phyloP scores from a whole-genome alignment of 164 flowering plant species.

The Platanus orientalis region DNA sequence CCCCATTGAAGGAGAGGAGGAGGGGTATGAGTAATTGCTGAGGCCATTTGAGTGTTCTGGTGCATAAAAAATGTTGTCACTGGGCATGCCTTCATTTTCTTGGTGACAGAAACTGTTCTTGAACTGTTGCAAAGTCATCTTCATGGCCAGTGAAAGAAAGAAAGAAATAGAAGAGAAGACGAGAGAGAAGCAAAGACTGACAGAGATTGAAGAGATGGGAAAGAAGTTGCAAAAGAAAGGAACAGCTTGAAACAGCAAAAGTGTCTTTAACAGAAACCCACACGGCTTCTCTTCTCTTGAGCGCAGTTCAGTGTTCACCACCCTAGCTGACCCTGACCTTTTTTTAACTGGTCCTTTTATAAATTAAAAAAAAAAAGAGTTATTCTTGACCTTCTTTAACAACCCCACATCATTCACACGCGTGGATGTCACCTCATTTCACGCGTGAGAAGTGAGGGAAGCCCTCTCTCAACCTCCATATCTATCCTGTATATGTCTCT shows the following conservation, averaged over 20 bases:
- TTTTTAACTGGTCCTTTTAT: slow-evolving; percentile 7
- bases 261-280: slow-evolving; percentile 38
- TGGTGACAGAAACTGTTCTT: slow-evolving; percentile 27
- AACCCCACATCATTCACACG: slow-evolving; percentile 30
- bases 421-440: slow-evolving; percentile 26
- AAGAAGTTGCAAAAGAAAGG: background rate
- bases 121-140: slow-evolving; percentile 51
- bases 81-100: slow-evolving; percentile 33
- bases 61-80: slow-evolving; percentile 22
- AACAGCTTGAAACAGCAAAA: slow-evolving; percentile 26
- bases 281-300: slow-evolving; percentile 24
- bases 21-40: slow-evolving; percentile 11
- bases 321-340: slow-evolving; percentile 30
- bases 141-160: slow-evolving; percentile 19
- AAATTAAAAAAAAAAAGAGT: no score
- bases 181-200: slow-evolving; percentile 1
- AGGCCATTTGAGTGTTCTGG: slow-evolving; percentile 11
- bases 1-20: slow-evolving; percentile 33
- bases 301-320: slow-evolving; percentile 11
- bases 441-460: slow-evolving; percentile 18
- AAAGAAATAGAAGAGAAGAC: background rate
- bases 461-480: no score
- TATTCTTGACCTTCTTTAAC: background rate
- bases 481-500: no score
- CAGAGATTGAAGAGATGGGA: no score